Percentiles rank a stretch among this genome's conserved stretches.
Conservation (phyloP, 305 asterid genomes). For the Fraxinus albicans region DNA sequence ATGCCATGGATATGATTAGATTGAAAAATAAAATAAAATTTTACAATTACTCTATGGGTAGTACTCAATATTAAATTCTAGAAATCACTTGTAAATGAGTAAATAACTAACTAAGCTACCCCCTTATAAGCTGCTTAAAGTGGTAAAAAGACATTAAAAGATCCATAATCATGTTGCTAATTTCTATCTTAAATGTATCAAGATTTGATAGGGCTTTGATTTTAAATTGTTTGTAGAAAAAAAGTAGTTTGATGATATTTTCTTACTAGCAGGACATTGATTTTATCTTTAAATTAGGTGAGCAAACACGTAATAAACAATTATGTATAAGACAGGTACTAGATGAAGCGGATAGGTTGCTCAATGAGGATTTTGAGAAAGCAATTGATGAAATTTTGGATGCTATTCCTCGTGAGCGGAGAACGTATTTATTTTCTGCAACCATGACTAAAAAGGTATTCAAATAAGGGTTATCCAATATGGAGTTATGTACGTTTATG, state of each 20-base stretch:
- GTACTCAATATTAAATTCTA: neutral
- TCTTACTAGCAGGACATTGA: neutral
- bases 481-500: neutral
- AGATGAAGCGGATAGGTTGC: constrained; percentile 92
- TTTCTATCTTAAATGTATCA: neutral
- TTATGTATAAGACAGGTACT: constrained; percentile 52
- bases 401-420: constrained; percentile 78
- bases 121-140: neutral
- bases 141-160: neutral
- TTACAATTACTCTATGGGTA: neutral
- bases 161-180: neutral
- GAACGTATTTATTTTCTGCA: constrained; percentile 85
- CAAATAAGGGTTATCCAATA: neutral
- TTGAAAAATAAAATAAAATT: neutral
- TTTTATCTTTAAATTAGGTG: neutral
- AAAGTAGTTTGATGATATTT: neutral
- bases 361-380: constrained; percentile 90
- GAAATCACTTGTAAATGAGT: neutral
- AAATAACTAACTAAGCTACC: neutral
- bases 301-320: neutral
- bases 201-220: neutral
- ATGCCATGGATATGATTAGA: neutral
- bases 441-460: constrained; percentile 91
- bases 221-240: neutral
- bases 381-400: constrained; percentile 65